A percentile compares a stretch with the other conserved stretches of the same genome.
These are phyloP conservation scores for Cyclocybe cylindracea DNA, from an alignment of 768 basidiomycete genomes.

Conservation along the genomic window DNA sequence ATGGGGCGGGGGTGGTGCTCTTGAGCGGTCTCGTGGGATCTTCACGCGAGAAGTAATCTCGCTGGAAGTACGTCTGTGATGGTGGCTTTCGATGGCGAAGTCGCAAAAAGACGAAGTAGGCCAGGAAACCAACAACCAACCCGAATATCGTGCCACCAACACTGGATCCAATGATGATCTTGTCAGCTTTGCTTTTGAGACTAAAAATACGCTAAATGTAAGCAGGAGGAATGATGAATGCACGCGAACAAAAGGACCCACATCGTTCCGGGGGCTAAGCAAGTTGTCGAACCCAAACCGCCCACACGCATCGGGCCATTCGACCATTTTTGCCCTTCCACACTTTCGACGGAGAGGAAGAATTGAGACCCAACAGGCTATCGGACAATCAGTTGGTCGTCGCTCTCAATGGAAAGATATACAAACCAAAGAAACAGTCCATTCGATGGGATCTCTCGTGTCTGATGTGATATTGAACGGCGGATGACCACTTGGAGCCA, in stretches of 20 bases:
- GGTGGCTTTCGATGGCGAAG: constrained; percentile 3
- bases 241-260: constrained; percentile 13
- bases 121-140: constrained; percentile 10
- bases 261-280: constrained; percentile 41
- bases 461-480: constrained; percentile 51
- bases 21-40: constrained; percentile 9
- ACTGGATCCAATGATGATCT: constrained; percentile 12
- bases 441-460: constrained; percentile 32
- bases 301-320: constrained; percentile 52
- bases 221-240: neutral
- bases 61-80: constrained; percentile 13
- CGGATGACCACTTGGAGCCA: constrained; percentile 52
- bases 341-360: constrained; percentile 47
- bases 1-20: constrained; percentile 4
- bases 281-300: constrained; percentile 35
- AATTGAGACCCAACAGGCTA: constrained; percentile 50
- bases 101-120: constrained; percentile 9
- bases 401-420: neutral
- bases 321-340: constrained; percentile 47
- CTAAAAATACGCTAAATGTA: constrained; percentile 5
- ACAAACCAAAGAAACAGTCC: constrained; percentile 42
- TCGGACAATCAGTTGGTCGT: neutral
- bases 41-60: constrained; percentile 10
- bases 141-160: constrained; percentile 18
- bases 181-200: constrained; percentile 8